Percentiles rank a stretch among this genome's conserved stretches.
Conservation (phyloP, 192 early-diverging fungal genomes). For the Coemansia biformis region DNA sequence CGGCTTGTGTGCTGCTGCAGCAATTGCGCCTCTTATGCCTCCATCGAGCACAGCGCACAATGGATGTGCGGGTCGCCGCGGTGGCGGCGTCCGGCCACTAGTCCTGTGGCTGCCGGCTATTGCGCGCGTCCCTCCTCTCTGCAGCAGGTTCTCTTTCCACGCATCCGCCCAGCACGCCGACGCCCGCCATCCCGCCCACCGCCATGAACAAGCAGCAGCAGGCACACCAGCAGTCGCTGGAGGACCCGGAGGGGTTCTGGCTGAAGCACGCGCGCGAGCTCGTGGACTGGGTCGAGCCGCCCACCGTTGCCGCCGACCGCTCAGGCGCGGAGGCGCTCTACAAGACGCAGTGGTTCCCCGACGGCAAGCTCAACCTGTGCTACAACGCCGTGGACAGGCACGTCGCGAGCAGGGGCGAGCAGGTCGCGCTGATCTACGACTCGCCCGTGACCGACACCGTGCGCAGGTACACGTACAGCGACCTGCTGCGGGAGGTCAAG, state of each 20-base stretch:
- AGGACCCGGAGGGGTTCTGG: slow-evolving; percentile 43
- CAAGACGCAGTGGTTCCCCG: slow-evolving; percentile 60
- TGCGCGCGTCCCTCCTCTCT: no score
- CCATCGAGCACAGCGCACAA: no score
- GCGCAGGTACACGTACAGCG: slow-evolving; percentile 55
- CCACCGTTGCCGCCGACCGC: slow-evolving; percentile 18
- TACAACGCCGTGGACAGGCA: slow-evolving; percentile 80
- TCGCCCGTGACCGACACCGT: slow-evolving; percentile 60
- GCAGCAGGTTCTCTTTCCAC: no score
- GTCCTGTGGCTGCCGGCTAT: no score
- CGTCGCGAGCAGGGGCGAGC: slow-evolving; percentile 55
- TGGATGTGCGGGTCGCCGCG: no score
- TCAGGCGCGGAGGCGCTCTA: slow-evolving; percentile 7
- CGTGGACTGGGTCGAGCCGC: slow-evolving; percentile 30
- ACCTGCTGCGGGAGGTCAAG: slow-evolving; percentile 66
- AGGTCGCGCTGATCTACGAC: slow-evolving; percentile 70
- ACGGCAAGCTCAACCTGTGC: slow-evolving; percentile 70
- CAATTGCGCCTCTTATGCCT: no score
- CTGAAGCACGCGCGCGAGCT: slow-evolving; percentile 40
- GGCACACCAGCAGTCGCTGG: slow-evolving; percentile 27
- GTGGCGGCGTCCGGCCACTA: no score
- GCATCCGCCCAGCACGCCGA: no score
- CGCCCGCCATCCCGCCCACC: no score
- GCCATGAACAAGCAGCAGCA: slow-evolving; percentile 16
- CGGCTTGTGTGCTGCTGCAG: no score